Percentiles rank a stretch among this genome's conserved stretches.
phyloP scores from a whole-genome alignment of 352 stramenopile genomes.

The Phytophthora crassamura region DNA sequence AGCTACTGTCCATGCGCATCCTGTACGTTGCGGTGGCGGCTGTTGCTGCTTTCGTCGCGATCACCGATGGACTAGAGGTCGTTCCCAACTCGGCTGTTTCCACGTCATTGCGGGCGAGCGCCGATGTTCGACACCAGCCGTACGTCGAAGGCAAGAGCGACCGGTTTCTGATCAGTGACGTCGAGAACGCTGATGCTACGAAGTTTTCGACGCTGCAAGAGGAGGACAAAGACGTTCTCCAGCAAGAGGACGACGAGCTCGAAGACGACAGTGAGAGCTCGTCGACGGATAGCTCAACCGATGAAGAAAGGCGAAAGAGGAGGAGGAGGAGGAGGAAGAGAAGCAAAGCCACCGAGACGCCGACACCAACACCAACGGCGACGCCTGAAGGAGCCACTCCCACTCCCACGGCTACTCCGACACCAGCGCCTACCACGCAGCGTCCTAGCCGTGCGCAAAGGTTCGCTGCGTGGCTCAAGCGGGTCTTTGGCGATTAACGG shows the following conservation, averaged over 20 bases:
- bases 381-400: not conserved
- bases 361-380: conserved; percentile 9
- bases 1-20: conserved; percentile 5
- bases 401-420: not conserved
- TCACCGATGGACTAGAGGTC: conserved; percentile 19
- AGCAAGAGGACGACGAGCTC: conserved; percentile 7
- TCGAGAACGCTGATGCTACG: not conserved
- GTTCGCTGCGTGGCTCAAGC: not conserved
- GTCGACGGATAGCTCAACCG: not conserved
- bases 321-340: conserved; percentile 2
- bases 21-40: conserved; percentile 19
- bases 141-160: conserved; percentile 28
- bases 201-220: conserved; percentile 8
- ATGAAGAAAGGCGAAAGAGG: conserved; percentile 1
- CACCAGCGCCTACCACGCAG: not conserved
- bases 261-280: conserved; percentile 4
- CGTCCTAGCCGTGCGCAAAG: not conserved
- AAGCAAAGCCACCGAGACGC: conserved; percentile 8
- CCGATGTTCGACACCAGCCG: conserved; percentile 14
- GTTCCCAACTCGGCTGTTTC: conserved; percentile 23
- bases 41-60: conserved; percentile 9
- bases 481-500: conserved; percentile 3
- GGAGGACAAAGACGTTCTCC: conserved; percentile 1
- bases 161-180: conserved; percentile 20
- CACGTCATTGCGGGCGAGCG: conserved; percentile 8